Conservation (phyloP, 805 yeast genomes). For the Schwanniomyces pseudopolymorphus region DNA sequence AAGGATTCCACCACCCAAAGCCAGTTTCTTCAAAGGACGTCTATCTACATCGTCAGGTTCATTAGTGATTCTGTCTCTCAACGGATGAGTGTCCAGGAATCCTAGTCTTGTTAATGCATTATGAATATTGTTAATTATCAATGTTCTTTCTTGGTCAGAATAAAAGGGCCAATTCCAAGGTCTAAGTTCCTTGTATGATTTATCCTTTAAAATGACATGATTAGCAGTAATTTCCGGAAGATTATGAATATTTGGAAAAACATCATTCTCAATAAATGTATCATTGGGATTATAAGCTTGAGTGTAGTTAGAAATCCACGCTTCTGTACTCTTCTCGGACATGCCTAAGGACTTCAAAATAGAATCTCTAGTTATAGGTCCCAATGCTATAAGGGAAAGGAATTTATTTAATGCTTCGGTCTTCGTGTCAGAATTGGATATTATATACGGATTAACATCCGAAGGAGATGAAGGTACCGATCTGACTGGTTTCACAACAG, state of each 20-base stretch:
- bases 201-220: slow-evolving; percentile 35
- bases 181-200: slow-evolving; percentile 38
- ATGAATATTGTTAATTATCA: slow-evolving; percentile 33
- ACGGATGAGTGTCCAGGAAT: slow-evolving; percentile 43
- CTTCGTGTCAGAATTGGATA: slow-evolving; percentile 6
- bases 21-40: slow-evolving; percentile 5
- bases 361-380: slow-evolving; percentile 38
- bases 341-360: slow-evolving; percentile 20
- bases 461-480: slow-evolving; percentile 12
- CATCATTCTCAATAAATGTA: slow-evolving; percentile 30
- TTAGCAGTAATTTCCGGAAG: slow-evolving; percentile 5
- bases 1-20: slow-evolving; percentile 23
- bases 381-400: slow-evolving; percentile 47
- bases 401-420: slow-evolving; percentile 22
- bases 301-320: slow-evolving; percentile 23
- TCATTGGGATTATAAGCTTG: slow-evolving; percentile 33
- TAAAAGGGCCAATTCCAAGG: slow-evolving; percentile 38
- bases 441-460: slow-evolving; percentile 11
- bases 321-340: slow-evolving; percentile 10
- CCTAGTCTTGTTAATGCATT: slow-evolving; percentile 43
- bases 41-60: slow-evolving; percentile 5
- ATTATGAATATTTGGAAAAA: slow-evolving; percentile 18
- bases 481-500: not conserved
- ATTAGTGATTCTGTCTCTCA: slow-evolving; percentile 31
- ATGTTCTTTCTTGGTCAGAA: slow-evolving; percentile 27